These are phyloP conservation scores for Salix viminalis DNA, from an alignment of 345 rosid genomes.

Conservation along the genomic window DNA sequence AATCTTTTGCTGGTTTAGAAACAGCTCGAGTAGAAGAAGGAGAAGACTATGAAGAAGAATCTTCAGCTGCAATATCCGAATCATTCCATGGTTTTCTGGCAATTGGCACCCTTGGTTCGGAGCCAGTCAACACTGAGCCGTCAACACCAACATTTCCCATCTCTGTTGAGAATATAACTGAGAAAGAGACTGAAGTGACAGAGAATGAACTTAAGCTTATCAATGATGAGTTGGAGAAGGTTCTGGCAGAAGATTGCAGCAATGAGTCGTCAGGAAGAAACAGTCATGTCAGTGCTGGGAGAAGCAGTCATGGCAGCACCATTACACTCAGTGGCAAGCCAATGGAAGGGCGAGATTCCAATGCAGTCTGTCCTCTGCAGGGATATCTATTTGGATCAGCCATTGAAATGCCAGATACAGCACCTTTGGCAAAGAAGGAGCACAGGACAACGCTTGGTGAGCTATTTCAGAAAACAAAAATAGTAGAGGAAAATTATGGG, in stretches of 20 bases:
- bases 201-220: constrained; percentile 68
- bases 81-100: constrained; percentile 80
- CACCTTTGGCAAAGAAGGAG: constrained; percentile 55
- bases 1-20: constrained; percentile 49
- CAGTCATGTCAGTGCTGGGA: constrained; percentile 64
- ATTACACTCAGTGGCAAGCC: constrained; percentile 69
- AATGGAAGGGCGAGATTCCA: constrained; percentile 46
- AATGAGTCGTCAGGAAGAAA: constrained; percentile 61
- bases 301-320: constrained; percentile 75
- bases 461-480: constrained; percentile 64
- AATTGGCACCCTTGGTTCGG: constrained; percentile 70
- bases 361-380: constrained; percentile 62
- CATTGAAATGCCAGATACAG: constrained; percentile 55
- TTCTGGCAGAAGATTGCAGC: constrained; percentile 52
- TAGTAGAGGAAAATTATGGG: constrained; percentile 41
- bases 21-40: constrained; percentile 41
- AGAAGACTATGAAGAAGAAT: constrained; percentile 40
- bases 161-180: constrained; percentile 58
- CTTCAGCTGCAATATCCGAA: constrained; percentile 47
- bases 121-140: constrained; percentile 39
- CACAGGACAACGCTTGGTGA: constrained; percentile 72
- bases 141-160: constrained; percentile 66
- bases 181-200: constrained; percentile 62
- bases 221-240: constrained; percentile 70
- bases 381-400: constrained; percentile 74